phyloP scores from a whole-genome alignment of 1,284 basidiomycete species.

The Xerocomus minutiporus region DNA sequence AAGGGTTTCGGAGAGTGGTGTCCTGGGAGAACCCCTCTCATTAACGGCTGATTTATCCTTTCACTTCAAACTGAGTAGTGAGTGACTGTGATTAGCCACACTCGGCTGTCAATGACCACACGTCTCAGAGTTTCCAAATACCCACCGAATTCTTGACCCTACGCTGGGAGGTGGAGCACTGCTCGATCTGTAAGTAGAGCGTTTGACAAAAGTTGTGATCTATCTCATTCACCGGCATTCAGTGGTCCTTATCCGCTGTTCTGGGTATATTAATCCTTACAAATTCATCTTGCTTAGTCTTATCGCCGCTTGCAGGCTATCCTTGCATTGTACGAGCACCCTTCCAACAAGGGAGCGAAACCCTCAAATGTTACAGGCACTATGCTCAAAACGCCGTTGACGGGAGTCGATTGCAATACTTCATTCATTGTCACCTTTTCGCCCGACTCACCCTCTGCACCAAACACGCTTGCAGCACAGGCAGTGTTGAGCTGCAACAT shows the following conservation, averaged over 20 bases:
- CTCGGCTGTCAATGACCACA: not conserved
- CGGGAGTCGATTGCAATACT: slow-evolving; percentile 77
- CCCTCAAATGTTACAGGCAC: slow-evolving; percentile 58
- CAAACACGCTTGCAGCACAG: slow-evolving; percentile 50
- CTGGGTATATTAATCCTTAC: slow-evolving; percentile 48
- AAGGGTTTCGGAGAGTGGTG: slow-evolving; percentile 56
- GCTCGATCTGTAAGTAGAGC: slow-evolving; percentile 65
- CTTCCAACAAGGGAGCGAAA: slow-evolving; percentile 52
- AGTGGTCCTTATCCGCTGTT: slow-evolving; percentile 82
- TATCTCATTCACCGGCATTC: slow-evolving; percentile 2
- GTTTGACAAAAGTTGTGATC: not conserved
- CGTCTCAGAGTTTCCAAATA: slow-evolving; percentile 55
- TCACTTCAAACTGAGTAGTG: slow-evolving; percentile 69
- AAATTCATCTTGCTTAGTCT: slow-evolving; percentile 4
- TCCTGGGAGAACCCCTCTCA: slow-evolving; percentile 58
- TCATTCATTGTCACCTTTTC: slow-evolving; percentile 74
- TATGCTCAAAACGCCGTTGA: slow-evolving; percentile 71
- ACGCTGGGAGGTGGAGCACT: slow-evolving; percentile 79
- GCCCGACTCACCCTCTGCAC: slow-evolving; percentile 31
- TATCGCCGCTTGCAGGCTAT: slow-evolving; percentile 49
- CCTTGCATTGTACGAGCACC: slow-evolving; percentile 75
- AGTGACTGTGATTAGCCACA: slow-evolving; percentile 27
- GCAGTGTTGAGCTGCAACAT: slow-evolving; percentile 66
- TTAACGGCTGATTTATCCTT: slow-evolving; percentile 71
- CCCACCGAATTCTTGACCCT: slow-evolving; percentile 78